These are phyloP conservation scores for Paramarasmius palmivorus DNA, from an alignment of 1,284 basidiomycete species.

Conservation along the genomic window DNA sequence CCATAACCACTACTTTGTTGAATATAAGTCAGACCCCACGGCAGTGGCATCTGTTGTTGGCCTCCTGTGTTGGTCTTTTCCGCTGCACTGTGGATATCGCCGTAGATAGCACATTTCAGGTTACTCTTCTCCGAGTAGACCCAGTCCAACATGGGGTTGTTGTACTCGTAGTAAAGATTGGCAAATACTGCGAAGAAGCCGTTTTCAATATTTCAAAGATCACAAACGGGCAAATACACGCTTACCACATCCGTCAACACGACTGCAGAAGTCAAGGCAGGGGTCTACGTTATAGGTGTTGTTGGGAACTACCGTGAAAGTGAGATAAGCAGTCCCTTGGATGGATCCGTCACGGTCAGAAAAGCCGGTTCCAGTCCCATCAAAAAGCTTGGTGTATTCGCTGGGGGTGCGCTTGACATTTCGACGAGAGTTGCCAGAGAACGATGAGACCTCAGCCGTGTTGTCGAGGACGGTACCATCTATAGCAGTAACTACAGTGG, in stretches of 20 bases:
- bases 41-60: constrained; percentile 29
- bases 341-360: constrained; percentile 40
- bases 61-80: constrained; percentile 37
- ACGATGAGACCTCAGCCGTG: constrained; percentile 16
- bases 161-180: constrained; percentile 46
- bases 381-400: constrained; percentile 36
- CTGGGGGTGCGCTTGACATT: constrained; percentile 22
- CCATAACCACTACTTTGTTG: constrained; percentile 41
- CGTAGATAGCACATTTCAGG: constrained; percentile 44
- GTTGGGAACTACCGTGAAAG: constrained; percentile 38
- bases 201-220: not conserved
- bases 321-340: constrained; percentile 42
- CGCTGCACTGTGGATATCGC: constrained; percentile 31
- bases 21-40: constrained; percentile 35
- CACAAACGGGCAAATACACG: constrained; percentile 1
- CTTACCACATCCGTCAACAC: constrained; percentile 35
- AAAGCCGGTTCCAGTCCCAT: constrained; percentile 31
- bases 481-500: constrained; percentile 38
- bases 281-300: constrained; percentile 37
- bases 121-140: constrained; percentile 36
- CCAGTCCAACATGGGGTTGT: constrained; percentile 38
- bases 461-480: constrained; percentile 36
- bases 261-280: constrained; percentile 35
- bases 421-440: constrained; percentile 10
- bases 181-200: constrained; percentile 36